Base-by-base conservation (phyloP, 1,284 basidiomycete species). In the Schizophyllum commune region DNA sequence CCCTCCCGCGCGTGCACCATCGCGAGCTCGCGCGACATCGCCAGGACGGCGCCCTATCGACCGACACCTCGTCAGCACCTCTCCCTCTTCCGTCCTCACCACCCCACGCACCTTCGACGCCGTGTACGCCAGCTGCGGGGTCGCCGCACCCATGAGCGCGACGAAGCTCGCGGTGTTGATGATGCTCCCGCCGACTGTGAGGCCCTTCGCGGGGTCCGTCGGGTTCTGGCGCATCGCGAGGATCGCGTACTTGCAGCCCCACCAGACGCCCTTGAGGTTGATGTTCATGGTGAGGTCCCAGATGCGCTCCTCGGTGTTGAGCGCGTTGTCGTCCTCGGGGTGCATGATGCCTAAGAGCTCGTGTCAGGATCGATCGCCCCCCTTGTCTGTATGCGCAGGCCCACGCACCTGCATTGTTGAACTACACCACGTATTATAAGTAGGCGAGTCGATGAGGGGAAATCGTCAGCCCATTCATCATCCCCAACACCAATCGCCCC, bases 221-320 rank as follows among this genome's bases (percentile, higher is more conserved):
- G 91, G 84, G 76, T 98, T 98, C 65, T 92, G 78, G 65, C 93
- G 87, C 96, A 98, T 98, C 22, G 96, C 96, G 60, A 89, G 79
- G 71, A 98, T 95, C 6, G 94, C 96, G 71, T 98, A 89, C 76
- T 98, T 97, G 83, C 91, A 96, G 55, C 96, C 96, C 87, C 90
- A 98, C 96, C 96, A 98, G 62, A 98, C 96, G 60, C 96, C 96
- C 76, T 98, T 98, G 72, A 96, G 85, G 74, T 98, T 98, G 78
- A 98, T 90, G 64, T 85, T 81, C 88, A 96, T 93, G 5, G 92
- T 94, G 61, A 94, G 79, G 73, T 96, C 93, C 95, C 96, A 98
- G 73, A 98, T 94, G 66, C 83, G 86, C 75, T 98, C 96, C 69
- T 96, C 94, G 15, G 96, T 98, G 73, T 94, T 95, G 69, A 98